Evolutionary conservation across 257 asterid genomes (phyloP).

Genomic region (Solanum sejunctum): DNA sequence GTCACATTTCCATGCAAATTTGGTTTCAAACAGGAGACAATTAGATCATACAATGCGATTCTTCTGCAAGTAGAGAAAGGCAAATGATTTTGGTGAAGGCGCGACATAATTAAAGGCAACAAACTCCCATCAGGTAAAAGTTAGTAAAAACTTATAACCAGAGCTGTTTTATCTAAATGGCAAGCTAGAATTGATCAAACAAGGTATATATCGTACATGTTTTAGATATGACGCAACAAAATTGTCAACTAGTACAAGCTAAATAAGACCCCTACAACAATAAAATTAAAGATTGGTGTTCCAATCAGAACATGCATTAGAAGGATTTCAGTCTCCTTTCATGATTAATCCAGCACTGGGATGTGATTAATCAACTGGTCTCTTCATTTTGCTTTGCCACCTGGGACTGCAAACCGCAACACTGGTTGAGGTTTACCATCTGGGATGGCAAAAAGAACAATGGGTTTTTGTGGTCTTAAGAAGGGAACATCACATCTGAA

Average conservation of each 20-base stretch:
- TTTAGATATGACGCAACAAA: not conserved
- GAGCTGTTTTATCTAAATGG: not conserved
- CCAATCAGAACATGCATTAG: not conserved
- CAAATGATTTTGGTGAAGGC: not conserved
- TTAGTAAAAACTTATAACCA: not conserved
- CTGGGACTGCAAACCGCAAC: conserved; percentile 22
- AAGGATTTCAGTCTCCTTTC: not conserved
- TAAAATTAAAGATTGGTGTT: not conserved
- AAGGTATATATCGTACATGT: not conserved
- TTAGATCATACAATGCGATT: not conserved
- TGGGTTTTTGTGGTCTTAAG: conserved; percentile 47
- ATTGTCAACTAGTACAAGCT: not conserved
- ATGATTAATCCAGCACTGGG: not conserved
- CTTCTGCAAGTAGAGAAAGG: not conserved
- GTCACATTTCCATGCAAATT: not conserved
- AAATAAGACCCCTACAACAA: not conserved
- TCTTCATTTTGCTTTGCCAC: not conserved
- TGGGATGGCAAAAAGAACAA: conserved; percentile 74
- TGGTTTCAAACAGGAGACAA: not conserved
- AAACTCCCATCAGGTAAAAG: not conserved
- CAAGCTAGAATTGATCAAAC: not conserved
- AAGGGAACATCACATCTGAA: conserved; percentile 81
- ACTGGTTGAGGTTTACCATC: conserved; percentile 82
- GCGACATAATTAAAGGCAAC: not conserved
- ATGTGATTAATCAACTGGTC: not conserved